Conservation (phyloP, 352 stramenopile genomes). For the Plasmopara viticola region DNA sequence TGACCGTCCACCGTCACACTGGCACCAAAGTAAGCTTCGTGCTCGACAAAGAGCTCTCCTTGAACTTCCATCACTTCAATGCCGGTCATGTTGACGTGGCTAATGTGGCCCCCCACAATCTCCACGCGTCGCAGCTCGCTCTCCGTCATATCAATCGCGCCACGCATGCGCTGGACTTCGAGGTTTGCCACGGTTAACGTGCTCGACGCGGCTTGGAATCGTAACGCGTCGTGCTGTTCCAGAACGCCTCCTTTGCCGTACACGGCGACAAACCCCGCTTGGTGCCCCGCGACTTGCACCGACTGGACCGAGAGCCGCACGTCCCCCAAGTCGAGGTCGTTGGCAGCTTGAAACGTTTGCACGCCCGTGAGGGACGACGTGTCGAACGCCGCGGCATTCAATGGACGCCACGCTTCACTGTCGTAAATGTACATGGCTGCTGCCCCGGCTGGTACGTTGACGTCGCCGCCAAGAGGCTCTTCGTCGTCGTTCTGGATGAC, state of each 20-base stretch:
- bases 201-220: slow-evolving; percentile 46
- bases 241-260: slow-evolving; percentile 72
- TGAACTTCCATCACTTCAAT: slow-evolving; percentile 66
- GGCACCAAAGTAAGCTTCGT: slow-evolving; percentile 77
- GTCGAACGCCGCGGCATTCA: slow-evolving; percentile 67
- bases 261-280: slow-evolving; percentile 47
- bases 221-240: slow-evolving; percentile 42
- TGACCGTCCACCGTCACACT: slow-evolving; percentile 82
- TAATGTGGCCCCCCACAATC: slow-evolving; percentile 69
- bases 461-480: slow-evolving; percentile 35
- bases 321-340: slow-evolving; percentile 71
- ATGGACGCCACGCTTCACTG: slow-evolving; percentile 42
- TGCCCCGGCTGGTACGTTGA: slow-evolving; percentile 42
- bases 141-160: slow-evolving; percentile 74
- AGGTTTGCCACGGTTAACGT: slow-evolving; percentile 42
- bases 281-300: slow-evolving; percentile 54
- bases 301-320: slow-evolving; percentile 59
- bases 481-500: slow-evolving; percentile 75
- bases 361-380: slow-evolving; percentile 51
- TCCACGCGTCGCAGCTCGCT: slow-evolving; percentile 62
- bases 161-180: slow-evolving; percentile 39
- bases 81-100: slow-evolving; percentile 69
- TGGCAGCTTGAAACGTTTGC: slow-evolving; percentile 49
- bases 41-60: slow-evolving; percentile 77
- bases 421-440: slow-evolving; percentile 72